phyloP scores from a whole-genome alignment of 495 filamentous ascomycete genomes.

The Margaritispora aquatica region DNA sequence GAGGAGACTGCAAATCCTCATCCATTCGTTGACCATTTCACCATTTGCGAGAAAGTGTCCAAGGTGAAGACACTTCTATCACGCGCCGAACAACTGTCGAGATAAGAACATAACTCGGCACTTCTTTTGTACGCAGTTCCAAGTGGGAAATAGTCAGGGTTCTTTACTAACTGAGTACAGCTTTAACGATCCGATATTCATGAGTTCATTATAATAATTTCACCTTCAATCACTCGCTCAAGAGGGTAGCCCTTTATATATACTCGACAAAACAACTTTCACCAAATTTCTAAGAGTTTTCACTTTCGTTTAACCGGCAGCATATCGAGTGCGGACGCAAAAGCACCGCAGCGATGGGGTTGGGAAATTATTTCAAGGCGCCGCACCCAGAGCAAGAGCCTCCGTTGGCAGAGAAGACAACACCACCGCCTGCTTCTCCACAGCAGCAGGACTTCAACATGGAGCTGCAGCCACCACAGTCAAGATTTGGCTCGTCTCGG shows the following conservation, averaged over 20 bases:
- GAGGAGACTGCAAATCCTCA: constrained; percentile 7
- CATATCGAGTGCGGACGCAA: constrained; percentile 1
- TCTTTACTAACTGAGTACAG: neutral
- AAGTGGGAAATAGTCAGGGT: neutral
- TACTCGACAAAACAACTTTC: neutral
- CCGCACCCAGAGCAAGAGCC: constrained; percentile 38
- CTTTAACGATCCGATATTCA: neutral
- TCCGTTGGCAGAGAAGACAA: constrained; percentile 20
- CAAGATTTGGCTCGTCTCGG: constrained; percentile 39
- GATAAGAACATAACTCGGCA: constrained; percentile 5
- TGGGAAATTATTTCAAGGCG: constrained; percentile 56
- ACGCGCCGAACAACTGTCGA: neutral
- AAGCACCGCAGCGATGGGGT: constrained; percentile 42
- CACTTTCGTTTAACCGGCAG: constrained; percentile 1
- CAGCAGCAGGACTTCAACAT: constrained; percentile 27
- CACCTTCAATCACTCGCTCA: constrained; percentile 3
- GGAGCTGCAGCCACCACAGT: constrained; percentile 41
- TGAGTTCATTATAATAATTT: constrained; percentile 15
- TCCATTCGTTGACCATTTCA: constrained; percentile 16
- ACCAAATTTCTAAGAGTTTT: constrained; percentile 6
- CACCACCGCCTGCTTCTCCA: constrained; percentile 4
- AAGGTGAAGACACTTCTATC: constrained; percentile 9
- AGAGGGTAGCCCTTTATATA: neutral
- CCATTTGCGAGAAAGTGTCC: constrained; percentile 13
- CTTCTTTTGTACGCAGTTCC: constrained; percentile 3